Evolutionary conservation across 2,329 filamentous ascomycete genomes (phyloP).

Genomic region (Alternaria brassicicola): DNA sequence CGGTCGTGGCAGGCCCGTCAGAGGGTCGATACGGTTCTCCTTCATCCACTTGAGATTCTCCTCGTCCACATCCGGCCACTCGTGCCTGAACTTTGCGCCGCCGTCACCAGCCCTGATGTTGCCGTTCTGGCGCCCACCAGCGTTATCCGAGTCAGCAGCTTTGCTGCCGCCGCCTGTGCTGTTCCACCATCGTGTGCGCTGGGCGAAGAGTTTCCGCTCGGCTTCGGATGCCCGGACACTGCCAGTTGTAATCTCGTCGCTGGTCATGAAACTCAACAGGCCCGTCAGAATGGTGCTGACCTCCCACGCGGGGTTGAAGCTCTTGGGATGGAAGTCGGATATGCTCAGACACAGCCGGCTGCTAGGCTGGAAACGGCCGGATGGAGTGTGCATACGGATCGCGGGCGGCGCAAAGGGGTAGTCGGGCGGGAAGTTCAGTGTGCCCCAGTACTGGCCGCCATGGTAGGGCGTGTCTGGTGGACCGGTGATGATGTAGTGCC

Average conservation of each 20-base stretch:
- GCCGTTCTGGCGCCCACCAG: slow-evolving; percentile 58
- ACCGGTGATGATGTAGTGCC: slow-evolving; percentile 95
- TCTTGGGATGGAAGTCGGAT: slow-evolving; percentile 96
- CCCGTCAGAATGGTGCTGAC: slow-evolving; percentile 96
- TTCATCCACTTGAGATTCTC: slow-evolving; percentile 95
- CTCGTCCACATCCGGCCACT: slow-evolving; percentile 88
- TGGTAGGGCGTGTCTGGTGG: slow-evolving; percentile 94
- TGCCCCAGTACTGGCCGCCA: slow-evolving; percentile 97
- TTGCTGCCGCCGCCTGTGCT: slow-evolving; percentile 84
- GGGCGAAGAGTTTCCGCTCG: slow-evolving; percentile 79
- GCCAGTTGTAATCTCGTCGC: slow-evolving; percentile 97
- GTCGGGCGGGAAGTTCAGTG: slow-evolving; percentile 90
- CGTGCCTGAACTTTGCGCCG: slow-evolving; percentile 83
- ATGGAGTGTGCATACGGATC: slow-evolving; percentile 98
- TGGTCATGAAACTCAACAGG: slow-evolving; percentile 95
- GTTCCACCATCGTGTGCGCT: slow-evolving; percentile 92
- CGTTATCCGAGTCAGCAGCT: slow-evolving; percentile 51
- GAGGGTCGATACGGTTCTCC: slow-evolving; percentile 76
- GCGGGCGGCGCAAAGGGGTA: slow-evolving; percentile 97
- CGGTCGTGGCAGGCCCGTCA: slow-evolving; percentile 72
- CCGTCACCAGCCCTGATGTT: slow-evolving; percentile 88
- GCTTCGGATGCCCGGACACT: slow-evolving; percentile 76
- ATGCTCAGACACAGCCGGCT: slow-evolving; percentile 94
- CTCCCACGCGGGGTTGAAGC: slow-evolving; percentile 98
- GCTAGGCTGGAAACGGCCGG: slow-evolving; percentile 91